Conservation (phyloP, 2,329 filamentous ascomycete genomes). For the Dactylellina haptotyla region DNA sequence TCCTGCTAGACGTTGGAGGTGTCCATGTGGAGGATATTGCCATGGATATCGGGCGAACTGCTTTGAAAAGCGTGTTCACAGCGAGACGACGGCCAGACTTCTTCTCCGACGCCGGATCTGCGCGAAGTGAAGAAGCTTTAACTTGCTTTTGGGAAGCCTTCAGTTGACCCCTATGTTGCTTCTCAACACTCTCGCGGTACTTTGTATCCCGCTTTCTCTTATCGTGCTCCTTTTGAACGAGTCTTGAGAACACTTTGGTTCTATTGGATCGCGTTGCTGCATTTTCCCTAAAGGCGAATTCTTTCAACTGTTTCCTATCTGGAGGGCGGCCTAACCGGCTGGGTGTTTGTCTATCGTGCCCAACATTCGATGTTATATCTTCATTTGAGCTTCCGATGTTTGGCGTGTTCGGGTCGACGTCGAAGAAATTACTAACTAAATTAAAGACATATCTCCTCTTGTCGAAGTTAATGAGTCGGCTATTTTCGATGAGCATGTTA, state of each 20-base stretch:
- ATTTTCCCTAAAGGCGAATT: slow-evolving; percentile 57
- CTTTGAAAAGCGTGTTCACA: slow-evolving; percentile 59
- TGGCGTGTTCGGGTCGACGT: slow-evolving; percentile 46
- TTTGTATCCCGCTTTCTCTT: slow-evolving; percentile 58
- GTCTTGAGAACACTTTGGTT: slow-evolving; percentile 57
- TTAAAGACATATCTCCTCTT: slow-evolving; percentile 59
- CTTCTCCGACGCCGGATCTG: slow-evolving; percentile 56
- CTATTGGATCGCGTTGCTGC: slow-evolving; percentile 54
- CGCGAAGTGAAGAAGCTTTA: slow-evolving; percentile 56
- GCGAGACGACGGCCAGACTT: slow-evolving; percentile 57
- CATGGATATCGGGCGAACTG: slow-evolving; percentile 59
- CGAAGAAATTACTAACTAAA: slow-evolving; percentile 58
- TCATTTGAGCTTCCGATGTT: slow-evolving; percentile 42
- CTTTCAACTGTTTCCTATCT: slow-evolving; percentile 56
- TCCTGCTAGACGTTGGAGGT: slow-evolving; percentile 56
- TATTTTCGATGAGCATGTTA: slow-evolving; percentile 59
- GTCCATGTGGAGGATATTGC: slow-evolving; percentile 58
- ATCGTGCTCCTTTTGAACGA: slow-evolving; percentile 58
- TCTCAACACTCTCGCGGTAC: slow-evolving; percentile 58
- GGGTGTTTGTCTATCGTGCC: slow-evolving; percentile 42
- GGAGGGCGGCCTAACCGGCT: slow-evolving; percentile 38
- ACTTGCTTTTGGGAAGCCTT: slow-evolving; percentile 56
- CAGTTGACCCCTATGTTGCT: slow-evolving; percentile 57
- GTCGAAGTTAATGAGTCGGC: slow-evolving; percentile 59
- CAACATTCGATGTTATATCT: slow-evolving; percentile 10